phyloP scores from a whole-genome alignment of 1,284 basidiomycete genomes.

The Rhizoctonia solani region DNA sequence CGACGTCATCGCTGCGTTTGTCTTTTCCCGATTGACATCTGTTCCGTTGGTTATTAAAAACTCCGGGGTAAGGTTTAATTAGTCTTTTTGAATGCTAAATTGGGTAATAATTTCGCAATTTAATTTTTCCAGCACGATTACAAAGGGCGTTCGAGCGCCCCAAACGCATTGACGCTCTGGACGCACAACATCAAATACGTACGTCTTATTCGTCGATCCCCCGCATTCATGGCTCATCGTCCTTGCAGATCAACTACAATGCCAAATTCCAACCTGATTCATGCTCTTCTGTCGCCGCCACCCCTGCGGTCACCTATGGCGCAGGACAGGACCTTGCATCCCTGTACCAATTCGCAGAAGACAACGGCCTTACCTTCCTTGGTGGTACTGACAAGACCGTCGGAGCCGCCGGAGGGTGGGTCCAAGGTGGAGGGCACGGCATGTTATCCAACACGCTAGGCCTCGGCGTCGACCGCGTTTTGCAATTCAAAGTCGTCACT shows the following conservation, averaged over 20 bases:
- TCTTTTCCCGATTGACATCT: slow-evolving; percentile 48
- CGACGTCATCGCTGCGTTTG: slow-evolving; percentile 52
- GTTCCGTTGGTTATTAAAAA: slow-evolving; percentile 56
- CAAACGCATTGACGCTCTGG: slow-evolving; percentile 35
- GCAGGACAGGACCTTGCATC: slow-evolving; percentile 29
- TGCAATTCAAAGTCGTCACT: slow-evolving; percentile 36
- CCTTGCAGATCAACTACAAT: slow-evolving; percentile 34
- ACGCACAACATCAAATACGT: slow-evolving; percentile 37
- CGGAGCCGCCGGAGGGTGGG: slow-evolving; percentile 56
- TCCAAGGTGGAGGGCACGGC: slow-evolving; percentile 28
- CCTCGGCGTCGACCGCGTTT: slow-evolving; percentile 34
- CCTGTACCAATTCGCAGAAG: slow-evolving; percentile 36
- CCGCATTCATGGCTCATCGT: neutral
- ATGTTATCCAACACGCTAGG: slow-evolving; percentile 32
- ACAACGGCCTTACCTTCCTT: slow-evolving; percentile 37
- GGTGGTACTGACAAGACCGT: slow-evolving; percentile 50
- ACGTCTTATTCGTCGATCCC: neutral
- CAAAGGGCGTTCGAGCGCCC: slow-evolving; percentile 26
- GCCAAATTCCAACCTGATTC: slow-evolving; percentile 35
- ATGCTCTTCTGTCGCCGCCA: slow-evolving; percentile 30
- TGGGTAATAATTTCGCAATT: neutral
- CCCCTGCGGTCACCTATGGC: slow-evolving; percentile 30
- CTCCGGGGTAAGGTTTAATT: slow-evolving; percentile 25
- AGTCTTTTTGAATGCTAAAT: neutral
- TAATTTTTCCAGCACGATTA: slow-evolving; percentile 18